Evolutionary conservation across 306 rosid genomes (phyloP), one percentile per base, ranked within the genome.

Genomic region (Rosa persica): DNA sequence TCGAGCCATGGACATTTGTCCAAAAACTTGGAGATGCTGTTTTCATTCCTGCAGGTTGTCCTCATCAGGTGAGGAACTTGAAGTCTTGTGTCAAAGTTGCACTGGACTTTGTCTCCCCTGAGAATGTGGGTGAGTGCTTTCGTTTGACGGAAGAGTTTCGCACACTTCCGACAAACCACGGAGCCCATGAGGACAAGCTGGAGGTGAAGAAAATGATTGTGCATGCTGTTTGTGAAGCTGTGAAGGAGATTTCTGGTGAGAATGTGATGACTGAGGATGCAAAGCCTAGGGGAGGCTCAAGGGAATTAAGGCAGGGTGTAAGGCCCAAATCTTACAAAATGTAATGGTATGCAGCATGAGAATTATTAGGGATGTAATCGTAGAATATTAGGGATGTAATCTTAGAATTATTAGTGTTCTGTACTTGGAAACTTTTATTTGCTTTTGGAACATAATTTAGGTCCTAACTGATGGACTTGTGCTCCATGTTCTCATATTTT

Each of bases 1-100:
- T 87, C 73, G 88, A 84, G 80, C 86, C 88, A 6, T 87, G 88
- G 88, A 79, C 90, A 12, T 87, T 87, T 82, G 78, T 84, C 68
- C 88, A 87, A 72, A 81, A 87, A 39, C 86, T 81, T 64, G 90
- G 90, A 44, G 90, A 87, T 47, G 88, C 86, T 17, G 88, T 87
- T 77, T 79, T 87, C 43, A 81, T 87, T 68, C 88, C 90, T 70
- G 90, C 90, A n/a, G 88, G 90, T 70, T 87, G 90, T 76, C 88
- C 88, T 43, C 86, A 84, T 74, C 88, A 87, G 82, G 88, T 82
- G 51, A 64, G 88, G 77, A 87, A 87, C 75, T 73, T 82, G 70
- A 80, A 82, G 93, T 91, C 97, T 54, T 93, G 98, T 82, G 89
- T 86, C 46, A 91, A 91, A 86, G 97, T 93, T 68, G 98, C 96